Percentiles rank a stretch among this genome's conserved stretches.
Evolutionary conservation across 2,329 filamentous ascomycete species (phyloP).

Genomic region (Salinomyces thailandicus): DNA sequence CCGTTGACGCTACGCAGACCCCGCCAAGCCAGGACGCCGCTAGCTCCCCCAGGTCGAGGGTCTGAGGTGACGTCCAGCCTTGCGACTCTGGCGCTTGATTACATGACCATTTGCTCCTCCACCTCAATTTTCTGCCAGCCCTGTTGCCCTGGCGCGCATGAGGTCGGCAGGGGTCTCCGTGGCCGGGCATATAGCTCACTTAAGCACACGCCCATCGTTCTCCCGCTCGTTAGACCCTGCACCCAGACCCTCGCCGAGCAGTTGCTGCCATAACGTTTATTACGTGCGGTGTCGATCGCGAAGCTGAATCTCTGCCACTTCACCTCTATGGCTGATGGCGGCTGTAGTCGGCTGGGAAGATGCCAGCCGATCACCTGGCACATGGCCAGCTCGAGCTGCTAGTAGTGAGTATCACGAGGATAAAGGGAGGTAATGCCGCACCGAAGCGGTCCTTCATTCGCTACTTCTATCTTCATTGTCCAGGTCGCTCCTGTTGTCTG

Average conservation of each 20-base stretch:
- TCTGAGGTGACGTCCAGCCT: neutral
- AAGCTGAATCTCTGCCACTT: too few species aligned
- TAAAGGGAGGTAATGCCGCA: slow-evolving; percentile 1
- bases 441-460: neutral
- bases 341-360: neutral
- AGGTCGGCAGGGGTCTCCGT: neutral
- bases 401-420: slow-evolving; percentile 1
- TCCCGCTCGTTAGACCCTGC: neutral
- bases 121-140: neutral
- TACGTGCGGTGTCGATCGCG: too few species aligned
- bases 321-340: neutral
- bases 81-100: too few species aligned
- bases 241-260: too few species aligned
- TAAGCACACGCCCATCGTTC: neutral
- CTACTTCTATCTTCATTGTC: neutral
- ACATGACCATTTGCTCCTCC: neutral
- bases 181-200: neutral
- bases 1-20: neutral
- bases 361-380: slow-evolving; percentile 1
- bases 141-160: neutral
- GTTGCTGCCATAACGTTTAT: neutral
- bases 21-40: neutral
- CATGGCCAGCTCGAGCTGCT: neutral
- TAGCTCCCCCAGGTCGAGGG: too few species aligned
- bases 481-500: too few species aligned